Conservation (phyloP, 2,329 filamentous ascomycete species). For the Beauveria sp. region DNA sequence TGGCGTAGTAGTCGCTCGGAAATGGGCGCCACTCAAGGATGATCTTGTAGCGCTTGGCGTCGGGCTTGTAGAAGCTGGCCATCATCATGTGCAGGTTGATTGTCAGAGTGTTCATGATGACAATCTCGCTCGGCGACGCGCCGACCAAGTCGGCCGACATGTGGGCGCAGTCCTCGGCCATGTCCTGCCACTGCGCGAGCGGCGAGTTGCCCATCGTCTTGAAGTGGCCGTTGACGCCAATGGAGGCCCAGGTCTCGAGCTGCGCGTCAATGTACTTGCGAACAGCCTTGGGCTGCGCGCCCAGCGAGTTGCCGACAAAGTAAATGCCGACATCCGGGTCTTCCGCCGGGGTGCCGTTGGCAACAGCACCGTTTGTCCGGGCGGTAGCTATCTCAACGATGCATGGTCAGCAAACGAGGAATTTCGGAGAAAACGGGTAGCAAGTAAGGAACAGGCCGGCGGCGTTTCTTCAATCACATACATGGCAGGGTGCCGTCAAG, state of each 20-base stretch:
- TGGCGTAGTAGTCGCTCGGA: slow-evolving; percentile 78
- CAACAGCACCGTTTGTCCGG: slow-evolving; percentile 17
- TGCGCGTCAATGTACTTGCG: slow-evolving; percentile 61
- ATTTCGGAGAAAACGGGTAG: background rate
- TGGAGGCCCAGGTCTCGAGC: slow-evolving; percentile 74
- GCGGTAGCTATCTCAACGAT: background rate
- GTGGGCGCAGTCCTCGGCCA: slow-evolving; percentile 65
- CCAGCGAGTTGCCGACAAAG: slow-evolving; percentile 84
- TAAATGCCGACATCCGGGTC: slow-evolving; percentile 52
- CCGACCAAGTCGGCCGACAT: slow-evolving; percentile 70
- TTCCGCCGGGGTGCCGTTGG: slow-evolving; percentile 11
- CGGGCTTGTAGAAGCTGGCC: slow-evolving; percentile 76
- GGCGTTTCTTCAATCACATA: slow-evolving; percentile 15
- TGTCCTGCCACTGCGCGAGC: slow-evolving; percentile 66
- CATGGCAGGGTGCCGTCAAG: slow-evolving; percentile 39
- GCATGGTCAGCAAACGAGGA: background rate
- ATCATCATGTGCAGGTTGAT: slow-evolving; percentile 75
- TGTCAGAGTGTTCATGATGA: slow-evolving; percentile 82
- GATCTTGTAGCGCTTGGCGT: slow-evolving; percentile 60
- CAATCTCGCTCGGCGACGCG: slow-evolving; percentile 63
- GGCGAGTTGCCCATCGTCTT: slow-evolving; percentile 58
- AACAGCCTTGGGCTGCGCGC: slow-evolving; percentile 68
- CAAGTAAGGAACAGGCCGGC: background rate
- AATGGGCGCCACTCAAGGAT: slow-evolving; percentile 88
- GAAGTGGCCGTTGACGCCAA: slow-evolving; percentile 83